Evolutionary conservation across 1,284 basidiomycete species (phyloP).

Genomic region (Sporisorium iseilematis-ciliati): DNA sequence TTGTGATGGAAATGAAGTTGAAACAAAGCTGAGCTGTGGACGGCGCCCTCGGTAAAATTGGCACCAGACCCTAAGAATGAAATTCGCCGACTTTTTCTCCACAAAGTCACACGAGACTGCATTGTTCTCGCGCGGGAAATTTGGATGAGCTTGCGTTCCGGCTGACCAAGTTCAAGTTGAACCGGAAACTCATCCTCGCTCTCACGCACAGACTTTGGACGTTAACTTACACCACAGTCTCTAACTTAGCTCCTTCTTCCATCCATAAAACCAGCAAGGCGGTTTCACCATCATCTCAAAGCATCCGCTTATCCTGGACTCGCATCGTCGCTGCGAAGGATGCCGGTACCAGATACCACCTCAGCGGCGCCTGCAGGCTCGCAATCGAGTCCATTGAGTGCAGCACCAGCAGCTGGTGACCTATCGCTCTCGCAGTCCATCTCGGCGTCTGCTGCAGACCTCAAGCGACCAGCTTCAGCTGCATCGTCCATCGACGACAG

Average conservation of each 20-base stretch:
- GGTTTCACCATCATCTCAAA: background rate
- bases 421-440: constrained; percentile 46
- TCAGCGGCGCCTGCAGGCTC: constrained; percentile 10
- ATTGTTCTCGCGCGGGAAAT: constrained; percentile 29
- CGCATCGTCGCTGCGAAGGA: background rate
- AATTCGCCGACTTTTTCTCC: constrained; percentile 14
- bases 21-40: background rate
- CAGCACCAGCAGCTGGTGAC: constrained; percentile 5
- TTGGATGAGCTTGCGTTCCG: constrained; percentile 12
- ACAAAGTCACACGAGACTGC: constrained; percentile 17
- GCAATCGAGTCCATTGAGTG: constrained; percentile 8
- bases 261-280: background rate
- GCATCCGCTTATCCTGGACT: too few species aligned
- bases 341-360: constrained; percentile 30
- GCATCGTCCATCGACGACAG: constrained; percentile 31
- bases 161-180: constrained; percentile 20
- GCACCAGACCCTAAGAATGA: background rate
- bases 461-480: constrained; percentile 43
- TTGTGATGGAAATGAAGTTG: background rate
- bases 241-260: background rate
- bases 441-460: constrained; percentile 40
- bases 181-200: constrained; percentile 15
- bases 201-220: constrained; percentile 19
- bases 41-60: too few species aligned
- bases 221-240: background rate